A percentile compares a stretch with the other conserved stretches of the same genome.
phyloP scores from a whole-genome alignment of 108 stramenopile species.

The Skeletonema costatum region DNA sequence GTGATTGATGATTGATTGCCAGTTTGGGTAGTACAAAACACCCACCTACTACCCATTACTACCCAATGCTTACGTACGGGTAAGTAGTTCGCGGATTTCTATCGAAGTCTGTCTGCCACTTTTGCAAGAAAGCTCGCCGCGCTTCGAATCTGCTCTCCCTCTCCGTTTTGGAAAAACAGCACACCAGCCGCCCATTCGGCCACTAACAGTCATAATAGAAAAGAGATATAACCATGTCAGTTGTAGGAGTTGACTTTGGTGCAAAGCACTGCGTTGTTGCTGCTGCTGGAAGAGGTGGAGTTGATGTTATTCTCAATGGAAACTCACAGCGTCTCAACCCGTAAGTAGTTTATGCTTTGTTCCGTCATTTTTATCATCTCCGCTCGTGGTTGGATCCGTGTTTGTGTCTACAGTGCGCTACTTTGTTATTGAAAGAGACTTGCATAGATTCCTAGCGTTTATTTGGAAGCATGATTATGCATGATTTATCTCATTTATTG shows the following conservation, averaged over 20 bases:
- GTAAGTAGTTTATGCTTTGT: slow-evolving; percentile 58
- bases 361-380: slow-evolving; percentile 7
- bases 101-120: neutral
- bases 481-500: neutral
- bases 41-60: too few relatives aligned
- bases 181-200: neutral
- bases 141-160: neutral
- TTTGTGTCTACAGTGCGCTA: neutral
- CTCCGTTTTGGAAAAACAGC: neutral
- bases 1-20: too few relatives aligned
- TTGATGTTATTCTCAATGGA: slow-evolving; percentile 98
- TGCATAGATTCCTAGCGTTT: too few relatives aligned
- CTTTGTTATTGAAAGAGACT: neutral
- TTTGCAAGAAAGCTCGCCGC: too few relatives aligned
- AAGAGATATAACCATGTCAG: slow-evolving; percentile 55
- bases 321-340: slow-evolving; percentile 96
- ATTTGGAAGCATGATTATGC: too few relatives aligned
- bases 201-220: neutral
- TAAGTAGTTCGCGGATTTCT: neutral
- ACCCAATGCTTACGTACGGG: too few relatives aligned
- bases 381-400: slow-evolving; percentile 1
- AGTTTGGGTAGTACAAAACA: too few relatives aligned
- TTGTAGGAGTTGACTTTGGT: slow-evolving; percentile 96
- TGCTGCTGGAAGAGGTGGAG: slow-evolving; percentile 94
- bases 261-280: slow-evolving; percentile 90